Evolutionary conservation across 179 eudicot genomes (phyloP), one percentile per base, ranked within the genome.

Genomic region (Silene coronaria): DNA sequence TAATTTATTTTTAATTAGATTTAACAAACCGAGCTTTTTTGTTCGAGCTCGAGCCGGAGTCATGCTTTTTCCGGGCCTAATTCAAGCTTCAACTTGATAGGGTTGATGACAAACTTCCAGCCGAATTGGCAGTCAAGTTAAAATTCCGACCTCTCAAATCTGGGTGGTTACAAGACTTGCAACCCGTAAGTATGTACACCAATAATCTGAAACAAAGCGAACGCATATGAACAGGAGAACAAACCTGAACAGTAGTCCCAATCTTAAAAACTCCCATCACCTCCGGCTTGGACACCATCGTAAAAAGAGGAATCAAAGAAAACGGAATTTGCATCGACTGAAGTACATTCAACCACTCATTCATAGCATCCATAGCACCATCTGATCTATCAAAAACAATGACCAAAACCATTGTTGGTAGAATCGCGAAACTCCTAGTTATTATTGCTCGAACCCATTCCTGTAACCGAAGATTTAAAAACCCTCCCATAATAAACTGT

Each of bases 321-420:
- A 93, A 93, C 2, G 98, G 98, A 60, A 93, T 93, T 80, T 93
- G 98, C 68, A 93, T 71, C 14, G 93, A 91, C 78, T 93, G 98
- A 75, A 93, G 90, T 77, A 93, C 97, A 73, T 93, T 93, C 30
- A 93, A 90, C 98, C 98, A 93, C 74, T 93, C 96, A 76, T 93
- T 93, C 60, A 94, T 67, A 57, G 85, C 80, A 84, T 94, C 97
- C 65, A 94, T 74, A 28, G 88, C 79, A 69, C 86, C 89, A 76
- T 94, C 98, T 7, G 97, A 90, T 51, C 80, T 76, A 48, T 93
- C 87, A 61, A 90, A 91, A 19, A 90, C 70, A 65, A 93, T 76
- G 17, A 95, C 98, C 51, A 93, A 87, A 14, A 90, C 82, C 81
- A 93, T 89, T 6, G 98, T 93, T 32, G 98, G 98, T 78, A 93